Conservation (phyloP, 352 stramenopile species). For the Halophytophthora batemanensis region DNA sequence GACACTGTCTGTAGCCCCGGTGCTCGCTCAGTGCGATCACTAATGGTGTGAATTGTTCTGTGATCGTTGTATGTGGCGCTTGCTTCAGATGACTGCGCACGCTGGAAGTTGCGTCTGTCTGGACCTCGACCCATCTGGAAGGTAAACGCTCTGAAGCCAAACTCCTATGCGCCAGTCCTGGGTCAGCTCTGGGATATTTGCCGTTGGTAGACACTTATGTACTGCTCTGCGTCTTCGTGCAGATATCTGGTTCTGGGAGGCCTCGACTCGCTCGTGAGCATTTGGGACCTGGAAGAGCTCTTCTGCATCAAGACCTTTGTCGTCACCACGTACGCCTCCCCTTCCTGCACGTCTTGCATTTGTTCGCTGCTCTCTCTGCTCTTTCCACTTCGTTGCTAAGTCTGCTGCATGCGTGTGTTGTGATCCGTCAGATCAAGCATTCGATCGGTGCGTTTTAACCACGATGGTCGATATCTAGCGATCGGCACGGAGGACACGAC, state of each 20-base stretch:
- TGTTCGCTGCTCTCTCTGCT: constrained; percentile 1
- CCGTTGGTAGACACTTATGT: neutral
- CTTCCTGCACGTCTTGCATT: too few species aligned
- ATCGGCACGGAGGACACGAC: constrained; percentile 77
- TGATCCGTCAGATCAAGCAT: constrained; percentile 63
- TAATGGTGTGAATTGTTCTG: neutral
- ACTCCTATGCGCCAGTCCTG: too few species aligned
- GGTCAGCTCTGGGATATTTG: too few species aligned
- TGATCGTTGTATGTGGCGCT: constrained; percentile 3
- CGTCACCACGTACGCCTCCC: constrained; percentile 76
- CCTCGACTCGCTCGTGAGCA: constrained; percentile 79
- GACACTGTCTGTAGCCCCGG: neutral
- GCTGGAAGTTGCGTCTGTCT: constrained; percentile 81
- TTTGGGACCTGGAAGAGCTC: constrained; percentile 85
- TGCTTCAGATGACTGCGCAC: constrained; percentile 54
- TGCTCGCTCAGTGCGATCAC: too few species aligned
- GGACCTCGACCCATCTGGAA: constrained; percentile 73
- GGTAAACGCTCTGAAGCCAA: constrained; percentile 46
- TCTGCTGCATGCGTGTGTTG: constrained; percentile 2
- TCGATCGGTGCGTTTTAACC: constrained; percentile 71
- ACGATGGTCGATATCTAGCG: constrained; percentile 69
- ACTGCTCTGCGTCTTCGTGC: constrained; percentile 2
- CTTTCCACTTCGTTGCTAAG: neutral
- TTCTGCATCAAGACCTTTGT: constrained; percentile 84
- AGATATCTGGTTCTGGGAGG: constrained; percentile 76